A percentile compares a stretch with the other conserved stretches of the same genome.
These are phyloP conservation scores for Lepidium aucheri DNA, from an alignment of 345 rosid species.

Conservation along the genomic window DNA sequence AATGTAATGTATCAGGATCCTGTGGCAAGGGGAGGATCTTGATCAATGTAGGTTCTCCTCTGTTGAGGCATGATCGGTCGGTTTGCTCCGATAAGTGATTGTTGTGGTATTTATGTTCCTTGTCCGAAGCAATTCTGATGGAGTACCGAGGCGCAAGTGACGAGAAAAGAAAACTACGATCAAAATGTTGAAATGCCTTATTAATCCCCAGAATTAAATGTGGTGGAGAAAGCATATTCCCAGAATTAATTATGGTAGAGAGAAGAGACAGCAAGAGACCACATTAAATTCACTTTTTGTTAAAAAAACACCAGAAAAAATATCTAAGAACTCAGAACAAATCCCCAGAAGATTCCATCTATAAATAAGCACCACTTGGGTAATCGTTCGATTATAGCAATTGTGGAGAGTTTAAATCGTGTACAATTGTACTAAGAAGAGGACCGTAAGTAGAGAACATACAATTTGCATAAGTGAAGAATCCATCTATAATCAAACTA, in stretches of 20 bases:
- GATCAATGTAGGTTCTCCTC: not conserved
- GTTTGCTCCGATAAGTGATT: not conserved
- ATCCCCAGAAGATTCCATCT: not conserved
- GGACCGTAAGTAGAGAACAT: too few relatives aligned
- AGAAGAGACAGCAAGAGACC: not conserved
- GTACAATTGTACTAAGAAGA: too few relatives aligned
- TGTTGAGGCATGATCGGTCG: not conserved
- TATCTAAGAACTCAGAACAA: not conserved
- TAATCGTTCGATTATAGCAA: not conserved
- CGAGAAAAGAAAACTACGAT: not conserved
- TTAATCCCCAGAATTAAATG: not conserved
- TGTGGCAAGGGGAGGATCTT: not conserved
- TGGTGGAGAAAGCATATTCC: conserved; percentile 10
- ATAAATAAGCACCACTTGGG: not conserved
- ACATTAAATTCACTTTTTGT: not conserved
- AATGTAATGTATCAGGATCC: not conserved
- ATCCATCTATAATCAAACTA: too few relatives aligned
- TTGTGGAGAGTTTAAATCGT: too few relatives aligned
- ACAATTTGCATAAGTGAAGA: too few relatives aligned
- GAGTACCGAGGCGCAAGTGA: not conserved
- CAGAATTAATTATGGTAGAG: not conserved
- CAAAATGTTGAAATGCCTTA: not conserved
- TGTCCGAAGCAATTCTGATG: conserved; percentile 11
- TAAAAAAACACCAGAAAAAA: too few relatives aligned
- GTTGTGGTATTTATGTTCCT: conserved; percentile 3